phyloP scores from a whole-genome alignment of 2,329 filamentous ascomycete species.

The Aspergillus ochraceoroseus region DNA sequence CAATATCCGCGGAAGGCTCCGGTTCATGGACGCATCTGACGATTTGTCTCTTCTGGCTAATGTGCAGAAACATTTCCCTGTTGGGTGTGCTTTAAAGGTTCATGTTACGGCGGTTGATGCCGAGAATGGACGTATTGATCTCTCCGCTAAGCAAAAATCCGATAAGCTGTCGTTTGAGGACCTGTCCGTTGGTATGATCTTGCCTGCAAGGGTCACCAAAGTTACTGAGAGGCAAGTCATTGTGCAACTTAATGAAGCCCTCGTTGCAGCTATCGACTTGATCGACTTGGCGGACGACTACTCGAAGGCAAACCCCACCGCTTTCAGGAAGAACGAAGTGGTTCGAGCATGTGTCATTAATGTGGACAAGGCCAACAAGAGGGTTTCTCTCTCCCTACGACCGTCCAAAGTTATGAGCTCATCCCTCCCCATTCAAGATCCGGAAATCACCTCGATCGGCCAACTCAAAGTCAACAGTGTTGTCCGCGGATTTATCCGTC shows the following conservation, averaged over 20 bases:
- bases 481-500: constrained; percentile 86
- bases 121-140: constrained; percentile 69
- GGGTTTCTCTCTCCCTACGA: constrained; percentile 71
- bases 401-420: constrained; percentile 88
- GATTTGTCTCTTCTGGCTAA: constrained; percentile 75
- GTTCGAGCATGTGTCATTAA: constrained; percentile 80
- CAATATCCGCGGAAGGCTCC: constrained; percentile 77
- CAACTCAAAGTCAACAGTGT: constrained; percentile 73
- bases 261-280: constrained; percentile 75
- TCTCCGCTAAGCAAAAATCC: constrained; percentile 67
- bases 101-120: constrained; percentile 70
- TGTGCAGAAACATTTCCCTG: constrained; percentile 72
- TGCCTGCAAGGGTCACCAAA: constrained; percentile 80
- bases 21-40: constrained; percentile 77
- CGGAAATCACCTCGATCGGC: constrained; percentile 65
- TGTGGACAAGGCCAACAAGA: constrained; percentile 79
- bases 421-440: constrained; percentile 71
- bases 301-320: constrained; percentile 67
- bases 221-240: constrained; percentile 76
- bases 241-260: constrained; percentile 73
- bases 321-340: constrained; percentile 77
- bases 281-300: constrained; percentile 85
- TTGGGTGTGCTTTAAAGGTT: constrained; percentile 82
- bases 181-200: constrained; percentile 70
- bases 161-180: constrained; percentile 63